Base-by-base conservation (phyloP, 2,329 filamentous ascomycete genomes). In the Penicillium sclerotigenum region DNA sequence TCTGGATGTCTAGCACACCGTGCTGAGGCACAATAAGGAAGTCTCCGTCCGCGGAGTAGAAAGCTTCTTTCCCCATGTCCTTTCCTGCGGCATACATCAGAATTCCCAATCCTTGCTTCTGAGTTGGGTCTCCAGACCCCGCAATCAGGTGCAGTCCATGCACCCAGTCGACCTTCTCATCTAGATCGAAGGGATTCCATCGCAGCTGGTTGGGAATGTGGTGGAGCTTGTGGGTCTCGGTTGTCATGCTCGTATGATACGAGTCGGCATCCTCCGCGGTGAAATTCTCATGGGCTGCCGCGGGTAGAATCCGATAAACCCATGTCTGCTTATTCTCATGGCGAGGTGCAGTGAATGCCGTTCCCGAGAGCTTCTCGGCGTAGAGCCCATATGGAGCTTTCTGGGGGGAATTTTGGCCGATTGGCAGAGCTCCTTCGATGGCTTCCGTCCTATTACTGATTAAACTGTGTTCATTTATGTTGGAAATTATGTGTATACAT, bases 1-100 rank as follows among this genome's bases (percentile, higher is more conserved):
- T 93, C 65, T 87, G 83, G 59, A 93, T 87, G 66, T 92, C 88
- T 37, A 93, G 75, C 14, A 81, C 80, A 2, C 89, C 89, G 60
- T 89, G 83, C 69, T 93, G 89, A 1, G 87, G 81, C 14, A 93
- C 87, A 59, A 93, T 86, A 54, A 92, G 74, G 65, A 90, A 83
- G 70, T 93, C 89, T 13, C 89, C 89, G 68, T 93, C 89, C 0
- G 90, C 87, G 4, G 88, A 92, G 79, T 93, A 95, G 71, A 92
- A 95, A 0, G 90, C 90, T 47, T 87, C 80, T 37, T 83, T 82
- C n/a, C 80, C 75, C 91, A 96, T 96, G 68, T 87, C 85, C 70
- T 83, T 87, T 20, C 89, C 89, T 0, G 88, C 89, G 1, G 88
- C 87, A 68, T 90, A 96, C 54, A 94, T 84, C 72, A 89, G 87